Conservation (phyloP, 2,329 filamentous ascomycete species). For the Fonsecaea erecta region DNA sequence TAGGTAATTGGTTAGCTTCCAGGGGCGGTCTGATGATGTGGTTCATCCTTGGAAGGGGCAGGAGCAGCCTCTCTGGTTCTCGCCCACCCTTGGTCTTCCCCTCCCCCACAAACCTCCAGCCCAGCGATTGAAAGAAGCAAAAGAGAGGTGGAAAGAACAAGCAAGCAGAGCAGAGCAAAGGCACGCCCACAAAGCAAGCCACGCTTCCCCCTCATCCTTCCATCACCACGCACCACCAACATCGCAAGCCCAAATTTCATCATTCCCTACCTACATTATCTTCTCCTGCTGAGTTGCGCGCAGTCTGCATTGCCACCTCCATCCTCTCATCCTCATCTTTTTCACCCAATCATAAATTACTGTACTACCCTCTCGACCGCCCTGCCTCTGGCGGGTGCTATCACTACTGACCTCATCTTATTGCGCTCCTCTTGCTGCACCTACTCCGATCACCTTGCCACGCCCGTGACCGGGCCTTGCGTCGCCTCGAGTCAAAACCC, state of each 20-base stretch:
- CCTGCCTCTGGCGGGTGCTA: neutral
- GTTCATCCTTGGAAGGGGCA: neutral
- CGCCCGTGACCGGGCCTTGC: conserved; percentile 2
- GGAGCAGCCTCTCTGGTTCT: neutral
- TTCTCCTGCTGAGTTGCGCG: neutral
- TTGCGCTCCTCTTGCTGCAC: neutral
- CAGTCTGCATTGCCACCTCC: conserved; percentile 10
- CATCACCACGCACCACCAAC: neutral
- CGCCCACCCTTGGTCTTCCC: neutral
- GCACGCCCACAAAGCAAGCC: neutral
- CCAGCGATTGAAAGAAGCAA: neutral
- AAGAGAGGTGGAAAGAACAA: conserved; percentile 2
- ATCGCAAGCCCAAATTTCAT: neutral
- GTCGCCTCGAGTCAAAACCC: neutral
- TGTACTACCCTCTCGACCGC: neutral
- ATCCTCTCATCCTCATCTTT: neutral
- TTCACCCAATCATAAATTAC: neutral
- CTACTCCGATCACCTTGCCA: neutral
- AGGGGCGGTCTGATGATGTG: neutral
- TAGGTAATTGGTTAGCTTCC: neutral
- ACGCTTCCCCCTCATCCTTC: neutral
- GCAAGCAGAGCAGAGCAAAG: neutral
- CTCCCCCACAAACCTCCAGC: neutral
- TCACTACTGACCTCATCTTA: conserved; percentile 9
- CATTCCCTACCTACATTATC: neutral